A percentile compares a stretch with the other conserved stretches of the same genome.
Evolutionary conservation across 768 basidiomycete species (phyloP).

Genomic region (Rhizopogon vinicolor): DNA sequence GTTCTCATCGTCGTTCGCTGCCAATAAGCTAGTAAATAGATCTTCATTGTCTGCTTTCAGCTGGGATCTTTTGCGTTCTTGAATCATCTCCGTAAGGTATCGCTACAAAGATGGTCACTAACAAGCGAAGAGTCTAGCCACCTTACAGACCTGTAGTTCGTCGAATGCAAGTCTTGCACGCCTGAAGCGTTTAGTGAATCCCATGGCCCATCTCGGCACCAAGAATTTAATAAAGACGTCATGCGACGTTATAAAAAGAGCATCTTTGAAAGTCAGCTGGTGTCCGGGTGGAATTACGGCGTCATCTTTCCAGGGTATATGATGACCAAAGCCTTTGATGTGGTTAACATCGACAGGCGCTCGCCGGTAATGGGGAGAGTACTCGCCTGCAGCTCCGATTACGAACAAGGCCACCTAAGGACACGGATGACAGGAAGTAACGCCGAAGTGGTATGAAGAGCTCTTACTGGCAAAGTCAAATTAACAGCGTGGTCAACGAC

Average conservation of each 20-base stretch:
- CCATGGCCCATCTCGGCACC: conserved; percentile 36
- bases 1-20: conserved; percentile 36
- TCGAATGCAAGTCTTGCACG: conserved; percentile 32
- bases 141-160: conserved; percentile 35
- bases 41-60: conserved; percentile 38
- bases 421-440: conserved; percentile 10
- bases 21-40: conserved; percentile 47
- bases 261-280: conserved; percentile 42
- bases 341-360: neutral
- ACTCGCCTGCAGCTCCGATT: conserved; percentile 47
- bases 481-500: conserved; percentile 44
- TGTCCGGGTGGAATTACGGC: conserved; percentile 38
- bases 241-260: conserved; percentile 38
- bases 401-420: conserved; percentile 50
- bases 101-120: conserved; percentile 15
- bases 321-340: conserved; percentile 44
- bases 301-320: conserved; percentile 45
- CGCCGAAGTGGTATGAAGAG: neutral
- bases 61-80: conserved; percentile 31
- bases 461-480: conserved; percentile 47
- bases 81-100: conserved; percentile 53
- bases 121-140: neutral
- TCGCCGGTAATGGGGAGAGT: neutral
- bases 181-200: conserved; percentile 29
- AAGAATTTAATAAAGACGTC: conserved; percentile 33